Conservation (phyloP, 1,139 yeast species). For the Suhomyces panamericanus region DNA sequence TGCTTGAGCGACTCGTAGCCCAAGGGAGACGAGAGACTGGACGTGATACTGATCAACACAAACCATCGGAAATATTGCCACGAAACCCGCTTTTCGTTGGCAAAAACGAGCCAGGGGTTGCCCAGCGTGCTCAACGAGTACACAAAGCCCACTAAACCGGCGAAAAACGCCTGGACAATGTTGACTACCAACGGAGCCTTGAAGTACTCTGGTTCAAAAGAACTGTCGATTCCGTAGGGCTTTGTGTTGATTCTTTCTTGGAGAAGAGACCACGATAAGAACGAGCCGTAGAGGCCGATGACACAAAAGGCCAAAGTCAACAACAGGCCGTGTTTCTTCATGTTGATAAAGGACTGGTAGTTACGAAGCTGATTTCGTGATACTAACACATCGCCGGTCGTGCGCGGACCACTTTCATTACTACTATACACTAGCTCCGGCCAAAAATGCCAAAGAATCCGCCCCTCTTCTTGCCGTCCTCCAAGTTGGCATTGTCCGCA, state of each 20-base stretch:
- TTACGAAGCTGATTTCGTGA: no score
- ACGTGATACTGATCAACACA: conserved; percentile 68
- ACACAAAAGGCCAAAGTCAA: conserved; percentile 55
- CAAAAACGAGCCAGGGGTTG: conserved; percentile 33
- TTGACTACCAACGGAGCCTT: conserved; percentile 77
- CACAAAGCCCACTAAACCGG: conserved; percentile 63
- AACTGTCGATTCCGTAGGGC: conserved; percentile 54
- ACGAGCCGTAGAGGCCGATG: conserved; percentile 77
- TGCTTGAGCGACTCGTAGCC: conserved; percentile 75
- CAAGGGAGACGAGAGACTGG: conserved; percentile 78
- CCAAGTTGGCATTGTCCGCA: conserved; percentile 15
- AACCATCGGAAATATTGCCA: conserved; percentile 41
- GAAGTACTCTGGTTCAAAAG: conserved; percentile 52
- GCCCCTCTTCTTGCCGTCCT: conserved; percentile 31
- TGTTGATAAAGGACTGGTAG: no score
- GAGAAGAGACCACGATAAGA: conserved; percentile 85
- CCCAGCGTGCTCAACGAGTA: conserved; percentile 45
- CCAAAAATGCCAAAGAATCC: conserved; percentile 50
- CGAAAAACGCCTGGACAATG: conserved; percentile 69
- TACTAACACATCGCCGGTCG: neutral
- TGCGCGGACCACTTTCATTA: neutral
- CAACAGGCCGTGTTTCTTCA: conserved; percentile 24
- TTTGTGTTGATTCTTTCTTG: conserved; percentile 87
- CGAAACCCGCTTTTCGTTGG: conserved; percentile 22
- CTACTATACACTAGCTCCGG: conserved; percentile 2